A percentile compares a stretch with the other conserved stretches of the same genome.
Conservation (phyloP, 371 early-diverging fungal genomes). For the Lichtheimia hyalospora region DNA sequence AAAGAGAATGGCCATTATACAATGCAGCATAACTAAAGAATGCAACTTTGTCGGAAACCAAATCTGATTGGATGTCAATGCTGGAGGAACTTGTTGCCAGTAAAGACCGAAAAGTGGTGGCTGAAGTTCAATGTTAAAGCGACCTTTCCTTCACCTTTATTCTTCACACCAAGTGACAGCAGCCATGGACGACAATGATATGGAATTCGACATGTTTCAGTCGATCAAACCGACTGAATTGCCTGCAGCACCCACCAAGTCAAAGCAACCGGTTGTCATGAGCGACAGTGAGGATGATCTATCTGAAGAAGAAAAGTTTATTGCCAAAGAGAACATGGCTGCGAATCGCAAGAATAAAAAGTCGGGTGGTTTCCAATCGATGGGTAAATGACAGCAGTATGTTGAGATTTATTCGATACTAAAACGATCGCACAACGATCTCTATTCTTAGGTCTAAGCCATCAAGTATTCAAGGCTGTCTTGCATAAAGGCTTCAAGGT, state of each 20-base stretch:
- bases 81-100: too few species aligned
- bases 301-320: constrained; percentile 48
- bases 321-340: constrained; percentile 50
- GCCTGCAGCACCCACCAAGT: constrained; percentile 4
- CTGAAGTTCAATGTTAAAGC: too few species aligned
- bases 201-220: constrained; percentile 14
- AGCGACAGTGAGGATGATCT: constrained; percentile 33
- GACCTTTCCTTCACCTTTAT: too few species aligned
- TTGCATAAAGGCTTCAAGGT: constrained; percentile 91
- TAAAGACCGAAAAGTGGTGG: too few species aligned
- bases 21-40: too few species aligned
- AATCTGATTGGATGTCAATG: too few species aligned
- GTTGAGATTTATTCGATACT: too few species aligned
- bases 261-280: neutral
- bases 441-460: constrained; percentile 59
- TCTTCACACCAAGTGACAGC: too few species aligned
- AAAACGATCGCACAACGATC: neutral
- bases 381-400: constrained; percentile 64
- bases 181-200: constrained; percentile 9
- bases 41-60: too few species aligned
- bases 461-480: constrained; percentile 82
- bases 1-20: too few species aligned
- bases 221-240: constrained; percentile 13
- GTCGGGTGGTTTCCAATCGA: constrained; percentile 95
- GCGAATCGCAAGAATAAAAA: constrained; percentile 90